Base-by-base conservation (phyloP, 257 asterid species). In the Capsicum pubescens region DNA sequence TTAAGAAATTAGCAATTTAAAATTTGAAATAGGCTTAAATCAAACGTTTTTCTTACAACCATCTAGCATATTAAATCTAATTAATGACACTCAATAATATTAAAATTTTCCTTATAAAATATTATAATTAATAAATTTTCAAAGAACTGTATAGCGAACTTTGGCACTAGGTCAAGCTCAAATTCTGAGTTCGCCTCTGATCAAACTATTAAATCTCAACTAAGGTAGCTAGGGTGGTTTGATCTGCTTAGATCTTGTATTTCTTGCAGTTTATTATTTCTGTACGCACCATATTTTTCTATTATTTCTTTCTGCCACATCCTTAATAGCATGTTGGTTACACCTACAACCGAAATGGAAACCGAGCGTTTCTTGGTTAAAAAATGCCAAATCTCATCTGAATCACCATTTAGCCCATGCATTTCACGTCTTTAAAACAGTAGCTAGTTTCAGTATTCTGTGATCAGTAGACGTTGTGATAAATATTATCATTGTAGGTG, bases 231-330 rank as follows among this genome's bases (percentile, higher is more conserved):
- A 39, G 55, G 78, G 14, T 69, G 32, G 21, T 69, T 8, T 69
- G 55, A 69, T 69, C 78, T 42, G 16, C 8, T 69, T 16, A 69
- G 78, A 44, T 44, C 79, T 71, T 71, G 79, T 71, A 58, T 71
- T 77, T 77, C 82, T 77, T 76, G 63, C 7, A 36, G 64, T 54
- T 54, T 26, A 77, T 77, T 77, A 36, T 54, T 26, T 54, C 50
- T 54, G 50, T 14, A 15, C 50, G 8, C 54, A 54, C 50, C 48
- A 26, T 77, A 26, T 54, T 7, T 35, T 72, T 58, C 19, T 21
- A 55, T 55, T 55, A 11, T 54, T 54, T 54, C 32, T 55, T 4
- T 55, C 7, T 55, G 58, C 0, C 58, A 55, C 4, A 55, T 13
- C 58, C 58, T 55, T 55, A 55, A 55, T 55, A 55, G 58, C 58